Base-by-base conservation (phyloP, 768 basidiomycete species). In the Clavaria fumosa region DNA sequence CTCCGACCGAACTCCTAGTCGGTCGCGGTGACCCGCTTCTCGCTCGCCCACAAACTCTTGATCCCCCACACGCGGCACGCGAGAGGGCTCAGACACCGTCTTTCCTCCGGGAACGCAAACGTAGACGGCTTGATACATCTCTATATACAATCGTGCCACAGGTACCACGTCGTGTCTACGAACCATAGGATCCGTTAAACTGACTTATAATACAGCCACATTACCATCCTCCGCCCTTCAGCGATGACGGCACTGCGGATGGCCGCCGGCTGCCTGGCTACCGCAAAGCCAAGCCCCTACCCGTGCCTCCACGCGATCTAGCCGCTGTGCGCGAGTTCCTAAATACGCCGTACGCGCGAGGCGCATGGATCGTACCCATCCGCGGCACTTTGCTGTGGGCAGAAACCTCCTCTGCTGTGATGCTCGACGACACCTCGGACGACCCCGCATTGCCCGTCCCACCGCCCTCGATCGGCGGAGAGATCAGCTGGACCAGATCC, bases 291-390 rank as follows among this genome's bases (percentile, higher is more conserved):
- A 47, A 35, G 31, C 63, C 64, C 0, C 50, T 50, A 5, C 58
- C 62, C 20, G 53, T 72, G 31, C 36, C 59, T 17, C 59, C 61
- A 18, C 55, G 58, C 44, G 48, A 42, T 4, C 48, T 46, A 22
- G 45, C 52, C 40, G 39, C 52, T 27, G 40, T 54, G 6, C 34
- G 39, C 24, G 43, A 44, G 27, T 56, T 46, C 49, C 55, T 45
- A 34, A 45, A 5, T 45, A 53, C 14, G 38, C 44, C 19, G 49
- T 63, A 60, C 45, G 46, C 59, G 34, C 66, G 72, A 34, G 56
- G 54, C 34, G 65, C 68, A 5, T 77, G 75, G 75, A 47, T 75
- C 11, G 60, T 77, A 24, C 75, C 75, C 27, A 50, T 76, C 4
- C 65, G 72, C 9, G 75, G 75, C 11, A 49, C 42, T 19, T 45